Evolutionary conservation across 345 rosid genomes (phyloP).

Genomic region (Citrus reticulata): DNA sequence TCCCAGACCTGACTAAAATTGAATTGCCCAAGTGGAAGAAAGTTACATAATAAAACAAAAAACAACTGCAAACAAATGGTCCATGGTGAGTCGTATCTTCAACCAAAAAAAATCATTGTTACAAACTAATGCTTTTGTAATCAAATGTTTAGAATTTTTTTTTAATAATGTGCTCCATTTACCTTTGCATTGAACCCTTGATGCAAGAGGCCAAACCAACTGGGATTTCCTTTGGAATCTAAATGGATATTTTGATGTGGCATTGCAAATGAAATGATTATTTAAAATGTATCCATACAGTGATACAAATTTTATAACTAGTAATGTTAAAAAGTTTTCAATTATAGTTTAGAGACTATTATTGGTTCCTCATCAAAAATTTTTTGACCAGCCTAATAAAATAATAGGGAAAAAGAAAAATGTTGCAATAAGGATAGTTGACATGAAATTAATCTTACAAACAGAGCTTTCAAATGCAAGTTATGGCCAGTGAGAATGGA

Average conservation of each 20-base stretch:
- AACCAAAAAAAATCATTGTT: background rate
- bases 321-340: background rate
- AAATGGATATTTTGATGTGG: too few species aligned
- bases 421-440: background rate
- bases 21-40: background rate
- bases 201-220: too few species aligned
- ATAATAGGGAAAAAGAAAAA: background rate
- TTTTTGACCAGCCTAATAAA: background rate
- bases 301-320: background rate
- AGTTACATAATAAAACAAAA: background rate
- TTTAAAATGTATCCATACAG: background rate
- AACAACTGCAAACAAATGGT: background rate
- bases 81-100: background rate
- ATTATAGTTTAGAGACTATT: background rate
- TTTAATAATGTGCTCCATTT: background rate
- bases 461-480: background rate
- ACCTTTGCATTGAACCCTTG: background rate
- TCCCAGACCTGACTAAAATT: background rate
- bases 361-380: background rate
- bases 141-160: background rate
- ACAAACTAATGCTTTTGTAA: background rate
- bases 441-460: background rate
- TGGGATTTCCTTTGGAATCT: too few species aligned
- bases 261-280: background rate
- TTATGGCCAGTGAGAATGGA: background rate